A percentile compares a stretch with the other conserved stretches of the same genome.
These are phyloP conservation scores for Ustilago xerochloae DNA, from an alignment of 1,284 basidiomycete genomes.

Conservation along the genomic window DNA sequence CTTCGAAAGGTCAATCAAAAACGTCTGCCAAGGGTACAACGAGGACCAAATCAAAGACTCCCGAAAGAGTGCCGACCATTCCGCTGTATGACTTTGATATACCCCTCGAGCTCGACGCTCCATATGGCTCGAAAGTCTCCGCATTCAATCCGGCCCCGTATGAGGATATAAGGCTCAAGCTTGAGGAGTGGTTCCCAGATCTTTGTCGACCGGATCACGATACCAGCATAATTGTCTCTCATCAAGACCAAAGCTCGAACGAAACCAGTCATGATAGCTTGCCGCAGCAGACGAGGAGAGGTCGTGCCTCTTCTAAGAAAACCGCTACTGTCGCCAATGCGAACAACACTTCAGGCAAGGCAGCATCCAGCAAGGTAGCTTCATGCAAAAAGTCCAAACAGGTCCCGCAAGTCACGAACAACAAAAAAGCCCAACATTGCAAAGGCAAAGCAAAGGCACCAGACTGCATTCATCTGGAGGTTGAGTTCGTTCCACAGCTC, in stretches of 20 bases:
- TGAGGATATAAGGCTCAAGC: neutral
- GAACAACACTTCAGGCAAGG: too few species aligned
- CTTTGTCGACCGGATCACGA: conserved; percentile 1
- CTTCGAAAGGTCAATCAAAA: neutral
- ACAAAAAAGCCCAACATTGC: conserved; percentile 1
- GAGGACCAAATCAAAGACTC: neutral
- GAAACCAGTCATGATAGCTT: neutral
- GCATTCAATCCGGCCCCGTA: conserved; percentile 35
- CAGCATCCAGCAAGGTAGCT: neutral
- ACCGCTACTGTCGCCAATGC: too few species aligned
- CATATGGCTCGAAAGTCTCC: conserved; percentile 8
- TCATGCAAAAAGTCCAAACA: neutral
- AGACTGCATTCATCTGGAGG: conserved; percentile 32
- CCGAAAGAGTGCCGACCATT: conserved; percentile 20
- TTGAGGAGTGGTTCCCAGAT: conserved; percentile 25
- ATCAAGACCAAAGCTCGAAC: neutral
- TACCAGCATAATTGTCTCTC: neutral
- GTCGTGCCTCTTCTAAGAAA: neutral
- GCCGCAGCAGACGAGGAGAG: neutral
- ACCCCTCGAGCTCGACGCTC: conserved; percentile 26
- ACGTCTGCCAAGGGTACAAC: neutral
- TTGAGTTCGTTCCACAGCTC: conserved; percentile 28
- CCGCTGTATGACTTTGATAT: conserved; percentile 44
- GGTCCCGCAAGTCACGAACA: neutral
- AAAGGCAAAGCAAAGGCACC: conserved; percentile 11